Evolutionary conservation across 2,329 filamentous ascomycete species (phyloP), one percentile per base, ranked within the genome.

Genomic region (Colletotrichum nymphaeae): DNA sequence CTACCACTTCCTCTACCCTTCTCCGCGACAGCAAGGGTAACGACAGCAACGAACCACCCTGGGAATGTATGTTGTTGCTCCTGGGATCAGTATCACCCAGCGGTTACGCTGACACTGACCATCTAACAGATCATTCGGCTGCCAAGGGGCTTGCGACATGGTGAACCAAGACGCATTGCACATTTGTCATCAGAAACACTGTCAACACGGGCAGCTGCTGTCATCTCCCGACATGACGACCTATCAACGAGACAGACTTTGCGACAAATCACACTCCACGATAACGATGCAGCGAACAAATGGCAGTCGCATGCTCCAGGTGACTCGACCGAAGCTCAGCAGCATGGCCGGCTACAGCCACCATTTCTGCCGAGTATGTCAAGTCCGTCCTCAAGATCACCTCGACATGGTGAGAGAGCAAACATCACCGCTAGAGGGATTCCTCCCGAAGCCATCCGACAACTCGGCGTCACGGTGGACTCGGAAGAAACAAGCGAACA

Each of bases 381-480:
- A 2, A 55, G 46, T 22, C 28, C 60, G 4, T 28, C n/a, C 22
- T 24, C 60, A 35, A 49, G 37, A n/a, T n/a, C 6, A n/a, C 56
- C 16, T 35, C 62, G 30, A 56, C 76, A 69, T 56, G 75, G 66
- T 37, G 76, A 79, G 60, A 79, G 78, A 65, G 78, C 77, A 42
- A 77, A 75, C 28, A 85, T 83, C 37, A 84, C 85, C 3, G 65
- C 75, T 37, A 84, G 84, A n/a, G 73, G 87, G 63, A 78, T 79
- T 32, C 82, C 80, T n/a, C 81, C 82, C n/a, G 85, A 86, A 0
- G 86, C 86, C 72, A 79, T 78, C 74, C 85, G 87, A 14, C 79
- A 88, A 28, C 86, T 88, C 74, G 85, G 85, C 26, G 87, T 86
- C 14, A 79, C 79, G 60, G 87, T 89, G 77, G 89, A 89, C 77